Evolutionary conservation across 208 protist genomes (phyloP).

Genomic region (Trypanosoma cruzi): DNA sequence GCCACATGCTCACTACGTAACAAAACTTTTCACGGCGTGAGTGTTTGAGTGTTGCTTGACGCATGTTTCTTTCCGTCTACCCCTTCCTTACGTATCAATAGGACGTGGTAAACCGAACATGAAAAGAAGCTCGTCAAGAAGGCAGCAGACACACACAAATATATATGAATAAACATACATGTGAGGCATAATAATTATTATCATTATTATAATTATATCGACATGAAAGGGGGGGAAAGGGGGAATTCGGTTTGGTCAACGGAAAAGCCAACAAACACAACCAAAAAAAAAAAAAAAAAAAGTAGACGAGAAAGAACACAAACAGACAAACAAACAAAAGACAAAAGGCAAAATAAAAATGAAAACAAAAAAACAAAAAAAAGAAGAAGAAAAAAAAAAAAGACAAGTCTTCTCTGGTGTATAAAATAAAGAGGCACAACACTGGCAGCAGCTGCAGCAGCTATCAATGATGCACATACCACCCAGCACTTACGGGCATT

Average conservation of each 20-base stretch:
- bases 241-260: no score
- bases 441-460: no score
- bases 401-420: slow-evolving; percentile 7
- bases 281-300: slow-evolving; percentile 25
- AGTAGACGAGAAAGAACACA: slow-evolving; percentile 3
- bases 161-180: not conserved
- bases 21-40: no score
- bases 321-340: slow-evolving; percentile 12
- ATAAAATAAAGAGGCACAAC: no score
- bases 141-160: not conserved
- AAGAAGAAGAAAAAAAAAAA: not conserved
- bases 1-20: not conserved
- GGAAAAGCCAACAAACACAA: no score
- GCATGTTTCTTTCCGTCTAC: no score
- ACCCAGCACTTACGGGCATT: no score
- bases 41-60: no score
- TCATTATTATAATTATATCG: not conserved
- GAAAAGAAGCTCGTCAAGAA: not conserved
- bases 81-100: not conserved
- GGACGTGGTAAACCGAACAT: not conserved
- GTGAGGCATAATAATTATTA: not conserved
- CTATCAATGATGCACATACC: no score
- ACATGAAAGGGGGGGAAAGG: not conserved
- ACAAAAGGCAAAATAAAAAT: no score
- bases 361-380: no score